Percentiles rank a stretch among this genome's conserved stretches.
Conservation (phyloP, 2,329 filamentous ascomycete genomes). For the Penicillium expansum region DNA sequence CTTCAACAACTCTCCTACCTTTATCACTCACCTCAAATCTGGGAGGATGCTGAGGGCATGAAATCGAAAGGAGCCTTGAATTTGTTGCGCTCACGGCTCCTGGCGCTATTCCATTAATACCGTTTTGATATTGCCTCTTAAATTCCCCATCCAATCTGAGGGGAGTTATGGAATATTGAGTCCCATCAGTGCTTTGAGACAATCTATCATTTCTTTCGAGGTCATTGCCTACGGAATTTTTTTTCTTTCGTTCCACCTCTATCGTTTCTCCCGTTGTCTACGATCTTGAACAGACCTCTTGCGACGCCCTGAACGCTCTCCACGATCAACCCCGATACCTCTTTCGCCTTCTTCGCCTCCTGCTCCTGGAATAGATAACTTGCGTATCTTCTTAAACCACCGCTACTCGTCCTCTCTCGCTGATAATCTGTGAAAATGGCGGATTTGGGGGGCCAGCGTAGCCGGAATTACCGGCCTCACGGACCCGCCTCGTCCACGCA, state of each 20-base stretch:
- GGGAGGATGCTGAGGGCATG: constrained; percentile 43
- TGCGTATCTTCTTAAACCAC: constrained; percentile 5
- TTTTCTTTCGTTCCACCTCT: constrained; percentile 17
- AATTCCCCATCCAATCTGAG: constrained; percentile 21
- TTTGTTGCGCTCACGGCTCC: constrained; percentile 44
- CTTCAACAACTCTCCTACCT: constrained; percentile 9
- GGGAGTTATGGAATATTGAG: constrained; percentile 33
- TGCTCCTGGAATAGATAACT: constrained; percentile 6
- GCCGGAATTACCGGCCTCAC: constrained; percentile 58
- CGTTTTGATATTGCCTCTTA: constrained; percentile 22
- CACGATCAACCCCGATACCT: constrained; percentile 32
- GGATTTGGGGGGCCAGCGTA: constrained; percentile 62
- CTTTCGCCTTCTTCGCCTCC: constrained; percentile 10
- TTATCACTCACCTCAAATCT: constrained; percentile 3
- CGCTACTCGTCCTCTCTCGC: background rate
- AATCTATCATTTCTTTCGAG: constrained; percentile 15
- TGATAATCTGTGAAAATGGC: constrained; percentile 49
- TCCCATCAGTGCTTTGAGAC: constrained; percentile 18
- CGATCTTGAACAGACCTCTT: constrained; percentile 33
- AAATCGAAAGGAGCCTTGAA: constrained; percentile 37
- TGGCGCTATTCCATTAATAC: constrained; percentile 33
- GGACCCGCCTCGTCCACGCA: constrained; percentile 58
- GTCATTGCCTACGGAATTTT: constrained; percentile 13
- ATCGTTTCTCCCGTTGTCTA: constrained; percentile 28
- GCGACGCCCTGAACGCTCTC: constrained; percentile 36